phyloP scores from a whole-genome alignment of 2,329 filamentous ascomycete species.

The Botryotinia globosa region DNA sequence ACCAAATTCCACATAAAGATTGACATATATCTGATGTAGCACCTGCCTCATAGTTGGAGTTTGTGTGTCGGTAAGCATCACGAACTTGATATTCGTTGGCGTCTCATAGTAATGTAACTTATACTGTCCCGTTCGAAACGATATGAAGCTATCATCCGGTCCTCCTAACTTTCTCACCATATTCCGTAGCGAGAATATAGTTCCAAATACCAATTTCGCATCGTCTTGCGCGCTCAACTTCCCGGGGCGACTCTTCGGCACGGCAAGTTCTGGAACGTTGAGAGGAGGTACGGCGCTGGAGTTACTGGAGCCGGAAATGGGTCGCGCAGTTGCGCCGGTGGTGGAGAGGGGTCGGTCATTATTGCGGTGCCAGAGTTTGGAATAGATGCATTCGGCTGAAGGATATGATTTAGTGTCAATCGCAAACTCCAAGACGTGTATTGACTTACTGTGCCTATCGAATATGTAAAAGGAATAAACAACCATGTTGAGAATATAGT shows the following conservation, averaged over 20 bases:
- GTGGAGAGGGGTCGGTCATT: constrained; percentile 33
- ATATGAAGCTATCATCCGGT: constrained; percentile 90
- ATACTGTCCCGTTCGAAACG: constrained; percentile 90
- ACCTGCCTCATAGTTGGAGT: constrained; percentile 90
- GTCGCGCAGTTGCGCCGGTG: constrained; percentile 45
- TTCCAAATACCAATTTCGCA: constrained; percentile 95
- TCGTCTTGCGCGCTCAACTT: constrained; percentile 63
- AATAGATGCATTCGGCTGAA: constrained; percentile 95
- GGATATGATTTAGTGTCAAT: constrained; percentile 19
- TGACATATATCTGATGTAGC: constrained; percentile 97
- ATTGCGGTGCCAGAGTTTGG: constrained; percentile 66
- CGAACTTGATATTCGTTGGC: constrained; percentile 90
- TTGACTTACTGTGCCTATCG: constrained; percentile 82
- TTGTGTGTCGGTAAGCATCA: constrained; percentile 90
- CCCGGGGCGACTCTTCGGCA: constrained; percentile 36
- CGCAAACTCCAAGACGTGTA: constrained; percentile 17
- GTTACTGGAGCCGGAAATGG: constrained; percentile 48
- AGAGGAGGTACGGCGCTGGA: constrained; percentile 42
- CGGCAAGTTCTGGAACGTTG: constrained; percentile 32
- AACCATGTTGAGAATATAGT: constrained; percentile 57
- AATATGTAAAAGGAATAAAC: constrained; percentile 99
- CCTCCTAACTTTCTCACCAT: constrained; percentile 95
- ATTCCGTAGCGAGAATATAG: constrained; percentile 92
- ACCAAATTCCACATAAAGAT: constrained; percentile 96
- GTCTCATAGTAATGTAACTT: constrained; percentile 99